Base-by-base conservation (phyloP, 768 basidiomycete species). In the Mycena maculata region DNA sequence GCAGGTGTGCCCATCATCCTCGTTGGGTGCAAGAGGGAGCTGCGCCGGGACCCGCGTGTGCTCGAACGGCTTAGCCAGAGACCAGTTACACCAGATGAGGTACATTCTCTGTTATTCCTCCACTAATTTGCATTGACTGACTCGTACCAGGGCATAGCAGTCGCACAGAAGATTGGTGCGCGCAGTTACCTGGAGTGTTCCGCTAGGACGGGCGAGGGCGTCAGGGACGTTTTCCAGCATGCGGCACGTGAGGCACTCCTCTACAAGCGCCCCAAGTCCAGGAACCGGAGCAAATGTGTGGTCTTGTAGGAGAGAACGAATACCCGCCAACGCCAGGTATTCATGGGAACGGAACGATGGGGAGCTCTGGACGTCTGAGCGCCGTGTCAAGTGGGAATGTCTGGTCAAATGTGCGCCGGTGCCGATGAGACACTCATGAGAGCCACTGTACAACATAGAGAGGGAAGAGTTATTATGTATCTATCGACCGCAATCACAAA, bases 1-100 rank as follows among this genome's bases (percentile, higher is more conserved):
- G 87, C 92, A 11, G 92, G 92, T 55, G 84, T 98, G 48, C 98
- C 98, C 52, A 92, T 98, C 83, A 95, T 99, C 76, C 92, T 99
- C 63, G 96, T 99, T 71, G 98, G 95, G 18, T 98, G 95, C 88
- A 99, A 99, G 90, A 98, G 96, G 87, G 98, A 99, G 82, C 88
- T 99, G 68, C 86, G 97, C 80, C 90, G 93, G 74, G 97, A 99
- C 82, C 88, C 89, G 36, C 89, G 95, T 77, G 95, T 96, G 53
- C 92, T 97, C 58, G 95, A 98, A 66, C 95, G 97, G 82, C 88
- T 99, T 69, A 92, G 88, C 77, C 97, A 98, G 84, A 85, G 94
- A 78, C 96, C 97, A 52, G 96, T 99, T 36, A 93, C 94, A 36
- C 91, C 93, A 55, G 93, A 96, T 80, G 95, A 97, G 89, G 95